Percentiles rank a stretch among this genome's conserved stretches.
Evolutionary conservation across 75 land plant species (phyloP).

Genomic region (Pinus taeda): DNA sequence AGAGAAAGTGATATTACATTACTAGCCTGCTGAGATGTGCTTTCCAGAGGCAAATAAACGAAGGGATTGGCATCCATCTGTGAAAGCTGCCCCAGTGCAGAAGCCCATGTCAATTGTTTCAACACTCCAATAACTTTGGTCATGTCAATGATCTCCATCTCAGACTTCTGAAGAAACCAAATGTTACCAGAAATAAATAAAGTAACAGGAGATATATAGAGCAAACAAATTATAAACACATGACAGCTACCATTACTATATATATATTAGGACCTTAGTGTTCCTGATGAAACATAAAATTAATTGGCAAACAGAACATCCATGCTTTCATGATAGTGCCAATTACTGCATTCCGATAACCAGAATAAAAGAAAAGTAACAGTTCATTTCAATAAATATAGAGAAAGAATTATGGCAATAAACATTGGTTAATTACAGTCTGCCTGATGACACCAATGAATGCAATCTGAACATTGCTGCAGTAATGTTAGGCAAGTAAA

Average conservation of each 20-base stretch:
- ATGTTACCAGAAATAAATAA: neutral
- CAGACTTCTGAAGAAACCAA: conserved; percentile 3
- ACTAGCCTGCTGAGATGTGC: conserved; percentile 3
- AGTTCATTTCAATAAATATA: too few relatives aligned
- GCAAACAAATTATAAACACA: neutral
- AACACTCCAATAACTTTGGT: conserved; percentile 15
- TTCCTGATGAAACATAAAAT: neutral
- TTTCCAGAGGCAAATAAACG: neutral
- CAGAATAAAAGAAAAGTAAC: too few relatives aligned
- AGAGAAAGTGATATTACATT: conserved; percentile 2
- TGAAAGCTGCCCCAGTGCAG: conserved; percentile 28
- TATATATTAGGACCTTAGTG: neutral
- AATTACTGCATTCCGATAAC: too few relatives aligned
- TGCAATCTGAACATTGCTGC: too few relatives aligned
- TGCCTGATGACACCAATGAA: too few relatives aligned
- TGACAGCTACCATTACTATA: neutral
- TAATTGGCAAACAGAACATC: neutral
- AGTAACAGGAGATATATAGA: too few relatives aligned
- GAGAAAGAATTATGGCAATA: too few relatives aligned
- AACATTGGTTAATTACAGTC: too few relatives aligned
- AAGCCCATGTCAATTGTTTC: conserved; percentile 24
- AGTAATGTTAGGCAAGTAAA: too few relatives aligned
- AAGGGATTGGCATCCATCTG: conserved; percentile 1
- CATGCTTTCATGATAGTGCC: neutral
- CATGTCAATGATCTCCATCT: conserved; percentile 22